Evolutionary conservation across 345 rosid genomes (phyloP).

Genomic region (Populus deltoides): DNA sequence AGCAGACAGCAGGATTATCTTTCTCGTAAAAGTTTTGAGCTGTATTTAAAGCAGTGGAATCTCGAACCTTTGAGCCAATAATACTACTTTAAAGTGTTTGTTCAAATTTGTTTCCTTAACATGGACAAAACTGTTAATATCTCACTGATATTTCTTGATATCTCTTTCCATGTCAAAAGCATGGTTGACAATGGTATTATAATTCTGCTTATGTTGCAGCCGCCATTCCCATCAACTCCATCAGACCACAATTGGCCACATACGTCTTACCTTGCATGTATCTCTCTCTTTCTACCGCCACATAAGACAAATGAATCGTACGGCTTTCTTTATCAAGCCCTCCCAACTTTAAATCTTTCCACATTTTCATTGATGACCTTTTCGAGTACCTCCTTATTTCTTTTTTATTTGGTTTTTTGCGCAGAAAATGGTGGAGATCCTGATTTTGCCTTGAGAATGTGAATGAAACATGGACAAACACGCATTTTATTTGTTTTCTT

Average conservation of each 20-base stretch:
- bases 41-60: too few relatives aligned
- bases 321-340: background rate
- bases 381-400: background rate
- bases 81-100: too few relatives aligned
- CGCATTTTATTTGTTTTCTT: background rate
- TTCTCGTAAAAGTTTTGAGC: background rate
- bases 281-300: background rate
- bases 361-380: background rate
- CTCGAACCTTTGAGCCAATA: too few relatives aligned
- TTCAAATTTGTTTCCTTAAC: constrained; percentile 8
- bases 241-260: background rate
- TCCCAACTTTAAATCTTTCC: background rate
- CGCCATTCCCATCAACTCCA: constrained; percentile 2
- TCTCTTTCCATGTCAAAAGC: constrained; percentile 15
- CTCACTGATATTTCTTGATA: background rate
- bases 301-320: background rate
- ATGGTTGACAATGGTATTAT: background rate
- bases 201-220: constrained; percentile 4
- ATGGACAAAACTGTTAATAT: constrained; percentile 4
- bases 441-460: background rate
- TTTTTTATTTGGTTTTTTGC: background rate
- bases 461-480: background rate
- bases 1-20: constrained; percentile 2
- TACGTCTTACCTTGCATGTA: background rate
- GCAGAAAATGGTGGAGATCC: background rate